Conservation (phyloP, 768 basidiomycete species). For the Agrocybe chaxingu region DNA sequence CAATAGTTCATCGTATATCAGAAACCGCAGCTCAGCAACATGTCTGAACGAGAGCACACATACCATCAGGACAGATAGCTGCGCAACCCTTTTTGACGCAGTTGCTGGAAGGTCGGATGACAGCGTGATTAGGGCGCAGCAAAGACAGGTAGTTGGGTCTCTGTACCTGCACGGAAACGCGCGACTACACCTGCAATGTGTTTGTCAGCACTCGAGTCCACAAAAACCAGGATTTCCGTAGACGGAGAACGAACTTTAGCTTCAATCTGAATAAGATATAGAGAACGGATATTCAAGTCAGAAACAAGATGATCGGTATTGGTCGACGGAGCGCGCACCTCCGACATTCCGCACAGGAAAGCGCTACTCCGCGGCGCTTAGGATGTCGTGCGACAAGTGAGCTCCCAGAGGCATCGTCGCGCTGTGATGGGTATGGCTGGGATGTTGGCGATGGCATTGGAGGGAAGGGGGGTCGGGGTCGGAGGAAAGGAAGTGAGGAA, state of each 20-base stretch:
- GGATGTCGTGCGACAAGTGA: slow-evolving; percentile 32
- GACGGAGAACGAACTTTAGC: slow-evolving; percentile 47
- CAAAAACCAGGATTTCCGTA: background rate
- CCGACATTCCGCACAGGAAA: slow-evolving; percentile 70
- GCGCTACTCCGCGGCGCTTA: slow-evolving; percentile 52
- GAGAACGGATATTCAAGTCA: slow-evolving; percentile 11
- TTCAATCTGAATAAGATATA: slow-evolving; percentile 46
- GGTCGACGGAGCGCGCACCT: slow-evolving; percentile 35
- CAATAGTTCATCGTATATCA: background rate
- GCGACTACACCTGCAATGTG: slow-evolving; percentile 48
- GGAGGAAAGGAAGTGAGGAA: slow-evolving; percentile 7
- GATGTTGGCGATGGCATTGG: slow-evolving; percentile 23
- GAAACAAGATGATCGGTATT: slow-evolving; percentile 12
- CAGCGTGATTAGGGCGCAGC: slow-evolving; percentile 12
- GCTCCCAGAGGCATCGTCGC: slow-evolving; percentile 21
- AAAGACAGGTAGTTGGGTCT: slow-evolving; percentile 2
- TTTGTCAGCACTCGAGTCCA: slow-evolving; percentile 10
- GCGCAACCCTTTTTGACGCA: slow-evolving; percentile 57
- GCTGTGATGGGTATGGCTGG: slow-evolving; percentile 18
- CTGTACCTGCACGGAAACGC: slow-evolving; percentile 63
- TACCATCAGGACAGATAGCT: slow-evolving; percentile 68
- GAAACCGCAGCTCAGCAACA: background rate
- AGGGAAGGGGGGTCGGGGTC: slow-evolving; percentile 10
- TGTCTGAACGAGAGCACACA: slow-evolving; percentile 10
- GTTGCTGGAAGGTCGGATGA: slow-evolving; percentile 32